These are phyloP conservation scores for Daldinia vernicosa DNA, from an alignment of 495 filamentous ascomycete species.

Conservation along the genomic window DNA sequence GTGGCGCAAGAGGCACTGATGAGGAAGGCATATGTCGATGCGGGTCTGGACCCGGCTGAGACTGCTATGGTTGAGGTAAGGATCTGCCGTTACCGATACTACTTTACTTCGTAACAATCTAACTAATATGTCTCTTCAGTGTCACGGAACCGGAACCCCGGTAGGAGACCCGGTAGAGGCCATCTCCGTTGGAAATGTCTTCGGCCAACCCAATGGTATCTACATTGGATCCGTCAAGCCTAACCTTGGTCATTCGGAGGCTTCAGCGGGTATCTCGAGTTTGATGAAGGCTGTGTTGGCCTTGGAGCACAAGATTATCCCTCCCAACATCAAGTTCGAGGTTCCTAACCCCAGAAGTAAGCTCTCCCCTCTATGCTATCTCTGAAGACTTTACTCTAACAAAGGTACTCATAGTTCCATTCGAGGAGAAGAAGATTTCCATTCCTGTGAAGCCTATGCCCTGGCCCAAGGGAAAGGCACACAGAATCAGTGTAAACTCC, in stretches of 20 bases:
- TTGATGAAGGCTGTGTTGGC: constrained; percentile 47
- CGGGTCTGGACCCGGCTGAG: constrained; percentile 43
- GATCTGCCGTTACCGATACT: neutral
- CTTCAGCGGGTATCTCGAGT: constrained; percentile 50
- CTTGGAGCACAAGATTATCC: neutral
- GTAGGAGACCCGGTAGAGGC: constrained; percentile 60
- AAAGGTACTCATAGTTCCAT: neutral
- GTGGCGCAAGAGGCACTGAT: constrained; percentile 57
- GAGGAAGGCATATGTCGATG: constrained; percentile 47
- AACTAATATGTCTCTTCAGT: neutral
- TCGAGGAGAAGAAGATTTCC: constrained; percentile 2
- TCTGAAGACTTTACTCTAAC: neutral
- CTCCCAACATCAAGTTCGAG: constrained; percentile 4
- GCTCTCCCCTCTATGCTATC: too few species aligned
- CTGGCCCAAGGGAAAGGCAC: constrained; percentile 26
- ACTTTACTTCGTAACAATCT: neutral
- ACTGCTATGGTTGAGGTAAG: constrained; percentile 57
- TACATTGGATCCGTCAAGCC: constrained; percentile 3
- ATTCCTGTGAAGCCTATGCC: constrained; percentile 16
- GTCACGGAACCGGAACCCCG: constrained; percentile 61
- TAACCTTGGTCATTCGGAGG: constrained; percentile 49
- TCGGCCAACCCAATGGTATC: neutral
- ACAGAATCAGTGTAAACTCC: constrained; percentile 41
- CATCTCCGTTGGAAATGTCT: constrained; percentile 39
- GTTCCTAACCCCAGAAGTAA: constrained; percentile 15